Percentiles rank a stretch among this genome's conserved stretches.
phyloP scores from a whole-genome alignment of 2,329 filamentous ascomycete genomes.

The Beauveria brongniartii region DNA sequence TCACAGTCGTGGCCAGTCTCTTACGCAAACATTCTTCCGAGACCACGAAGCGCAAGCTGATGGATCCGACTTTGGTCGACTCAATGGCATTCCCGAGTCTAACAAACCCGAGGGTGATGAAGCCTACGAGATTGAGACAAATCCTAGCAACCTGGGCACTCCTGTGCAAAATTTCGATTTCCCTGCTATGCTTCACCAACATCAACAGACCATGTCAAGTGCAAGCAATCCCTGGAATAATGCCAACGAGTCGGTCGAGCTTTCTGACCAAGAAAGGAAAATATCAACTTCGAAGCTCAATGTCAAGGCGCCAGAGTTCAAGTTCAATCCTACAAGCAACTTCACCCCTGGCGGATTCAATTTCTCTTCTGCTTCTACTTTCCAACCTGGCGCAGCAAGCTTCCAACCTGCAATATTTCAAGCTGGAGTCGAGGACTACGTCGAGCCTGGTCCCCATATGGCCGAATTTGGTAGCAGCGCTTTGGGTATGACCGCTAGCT shows the following conservation, averaged over 20 bases:
- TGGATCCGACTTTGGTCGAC: slow-evolving; percentile 28
- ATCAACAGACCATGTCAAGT: slow-evolving; percentile 48
- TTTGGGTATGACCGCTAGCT: slow-evolving; percentile 58
- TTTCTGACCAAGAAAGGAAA: slow-evolving; percentile 36
- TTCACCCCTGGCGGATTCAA: slow-evolving; percentile 45
- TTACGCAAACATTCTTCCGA: slow-evolving; percentile 58
- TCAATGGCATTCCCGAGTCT: slow-evolving; percentile 33
- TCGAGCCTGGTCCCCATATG: slow-evolving; percentile 18
- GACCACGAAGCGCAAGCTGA: slow-evolving; percentile 42
- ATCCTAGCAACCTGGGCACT: slow-evolving; percentile 63
- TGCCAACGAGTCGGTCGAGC: slow-evolving; percentile 33
- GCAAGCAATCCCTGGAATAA: slow-evolving; percentile 55
- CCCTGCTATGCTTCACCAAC: slow-evolving; percentile 34
- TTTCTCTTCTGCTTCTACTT: slow-evolving; percentile 29
- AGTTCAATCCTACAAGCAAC: slow-evolving; percentile 53
- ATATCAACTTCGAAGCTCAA: slow-evolving; percentile 74
- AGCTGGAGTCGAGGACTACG: slow-evolving; percentile 20
- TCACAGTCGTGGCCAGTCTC: slow-evolving; percentile 64
- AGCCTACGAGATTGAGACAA: slow-evolving; percentile 61
- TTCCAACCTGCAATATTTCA: slow-evolving; percentile 33
- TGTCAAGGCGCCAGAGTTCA: slow-evolving; percentile 82
- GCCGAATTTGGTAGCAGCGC: slow-evolving; percentile 27
- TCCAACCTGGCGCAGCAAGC: slow-evolving; percentile 17
- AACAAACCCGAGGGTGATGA: slow-evolving; percentile 39
- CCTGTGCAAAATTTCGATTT: slow-evolving; percentile 47